Evolutionary conservation across 352 stramenopile species (phyloP).

Genomic region (Pythium periplocum): DNA sequence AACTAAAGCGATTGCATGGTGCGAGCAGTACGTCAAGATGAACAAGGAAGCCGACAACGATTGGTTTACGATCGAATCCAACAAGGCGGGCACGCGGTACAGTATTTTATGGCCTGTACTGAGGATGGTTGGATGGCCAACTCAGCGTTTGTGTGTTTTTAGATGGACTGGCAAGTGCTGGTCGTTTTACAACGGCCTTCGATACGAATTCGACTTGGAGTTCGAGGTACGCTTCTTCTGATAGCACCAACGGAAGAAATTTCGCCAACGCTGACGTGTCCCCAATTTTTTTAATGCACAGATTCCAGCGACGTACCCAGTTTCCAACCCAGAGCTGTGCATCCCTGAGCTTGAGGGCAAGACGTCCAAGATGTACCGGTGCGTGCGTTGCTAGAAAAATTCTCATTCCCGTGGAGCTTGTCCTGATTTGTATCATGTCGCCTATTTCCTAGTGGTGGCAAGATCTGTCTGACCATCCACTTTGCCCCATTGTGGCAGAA

Average conservation of each 20-base stretch:
- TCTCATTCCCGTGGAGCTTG: background rate
- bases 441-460: conserved; percentile 40
- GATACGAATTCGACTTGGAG: conserved; percentile 84
- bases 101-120: background rate
- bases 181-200: conserved; percentile 81
- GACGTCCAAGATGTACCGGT: conserved; percentile 90
- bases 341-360: conserved; percentile 87
- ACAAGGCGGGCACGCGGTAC: conserved; percentile 71
- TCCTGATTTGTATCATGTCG: too few relatives aligned
- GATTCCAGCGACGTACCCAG: conserved; percentile 78
- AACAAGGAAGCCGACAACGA: conserved; percentile 89
- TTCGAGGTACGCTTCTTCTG: conserved; percentile 41
- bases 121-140: background rate
- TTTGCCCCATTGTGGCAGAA: conserved; percentile 88
- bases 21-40: conserved; percentile 72
- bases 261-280: background rate
- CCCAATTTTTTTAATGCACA: conserved; percentile 8
- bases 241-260: background rate
- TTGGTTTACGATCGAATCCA: conserved; percentile 87
- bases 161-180: conserved; percentile 86
- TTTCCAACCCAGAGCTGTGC: conserved; percentile 78
- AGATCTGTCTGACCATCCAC: conserved; percentile 87
- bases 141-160: background rate
- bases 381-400: background rate
- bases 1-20: too few relatives aligned